Evolutionary conservation across 495 filamentous ascomycete species (phyloP).

Genomic region (Podospora conica): DNA sequence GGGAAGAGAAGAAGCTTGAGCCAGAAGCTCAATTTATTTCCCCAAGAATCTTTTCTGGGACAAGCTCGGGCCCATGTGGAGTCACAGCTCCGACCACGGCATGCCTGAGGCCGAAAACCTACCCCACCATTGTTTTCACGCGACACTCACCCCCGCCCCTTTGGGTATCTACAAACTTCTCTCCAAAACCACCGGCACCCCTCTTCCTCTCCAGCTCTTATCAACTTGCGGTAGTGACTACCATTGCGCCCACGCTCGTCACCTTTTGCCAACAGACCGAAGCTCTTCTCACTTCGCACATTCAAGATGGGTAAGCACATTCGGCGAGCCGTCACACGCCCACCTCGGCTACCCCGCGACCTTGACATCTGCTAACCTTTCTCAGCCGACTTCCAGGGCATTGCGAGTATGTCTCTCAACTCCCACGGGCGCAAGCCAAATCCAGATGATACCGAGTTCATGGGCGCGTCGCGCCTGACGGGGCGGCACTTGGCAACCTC

Average conservation of each 20-base stretch:
- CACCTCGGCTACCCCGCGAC: conserved; percentile 9
- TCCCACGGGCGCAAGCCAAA: not conserved
- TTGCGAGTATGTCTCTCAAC: conserved; percentile 25
- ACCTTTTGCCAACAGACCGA: not conserved
- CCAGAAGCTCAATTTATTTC: conserved; percentile 4
- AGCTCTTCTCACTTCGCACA: not conserved
- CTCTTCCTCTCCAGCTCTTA: conserved; percentile 1
- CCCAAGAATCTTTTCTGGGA: not conserved
- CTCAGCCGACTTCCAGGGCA: conserved; percentile 15
- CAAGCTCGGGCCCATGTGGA: conserved; percentile 1
- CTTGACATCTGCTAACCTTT: conserved; percentile 4
- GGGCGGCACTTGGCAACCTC: not conserved
- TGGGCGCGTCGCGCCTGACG: not conserved
- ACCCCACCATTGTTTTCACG: conserved; percentile 18
- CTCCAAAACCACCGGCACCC: conserved; percentile 4
- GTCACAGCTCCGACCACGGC: not conserved
- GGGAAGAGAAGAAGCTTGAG: not conserved
- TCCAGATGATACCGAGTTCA: not conserved
- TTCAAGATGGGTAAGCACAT: conserved; percentile 11
- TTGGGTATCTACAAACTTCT: conserved; percentile 26
- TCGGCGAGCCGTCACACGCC: not conserved
- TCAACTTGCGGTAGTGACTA: not conserved
- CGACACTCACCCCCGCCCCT: conserved; percentile 2
- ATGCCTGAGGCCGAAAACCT: conserved; percentile 19
- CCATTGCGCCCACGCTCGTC: not conserved